A percentile compares a stretch with the other conserved stretches of the same genome.
Evolutionary conservation across 345 rosid species (phyloP).

Genomic region (Diplotaxis tenuifolia): DNA sequence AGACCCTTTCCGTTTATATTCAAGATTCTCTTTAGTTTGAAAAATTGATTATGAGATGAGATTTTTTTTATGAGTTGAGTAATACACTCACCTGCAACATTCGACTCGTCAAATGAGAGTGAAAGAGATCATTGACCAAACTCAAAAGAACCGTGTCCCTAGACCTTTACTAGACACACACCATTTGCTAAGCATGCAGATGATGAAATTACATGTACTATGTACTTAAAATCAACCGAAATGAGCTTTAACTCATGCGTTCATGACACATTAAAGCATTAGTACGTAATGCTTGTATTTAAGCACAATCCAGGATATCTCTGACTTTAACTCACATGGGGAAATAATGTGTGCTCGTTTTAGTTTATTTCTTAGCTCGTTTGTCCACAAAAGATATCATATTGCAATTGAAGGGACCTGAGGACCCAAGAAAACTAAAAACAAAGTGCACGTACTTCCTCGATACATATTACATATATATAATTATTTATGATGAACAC

Average conservation of each 20-base stretch:
- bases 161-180: neutral
- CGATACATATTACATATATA: neutral
- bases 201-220: neutral
- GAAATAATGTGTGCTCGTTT: constrained; percentile 15
- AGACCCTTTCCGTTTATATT: neutral
- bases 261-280: too few species aligned
- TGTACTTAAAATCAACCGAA: neutral
- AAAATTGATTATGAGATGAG: neutral
- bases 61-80: neutral
- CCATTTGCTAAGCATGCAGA: too few species aligned
- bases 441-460: constrained; percentile 18
- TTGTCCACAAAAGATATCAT: constrained; percentile 15
- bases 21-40: neutral
- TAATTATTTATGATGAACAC: constrained; percentile 7
- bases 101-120: neutral
- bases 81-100: neutral
- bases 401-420: constrained; percentile 10
- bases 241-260: neutral
- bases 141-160: neutral
- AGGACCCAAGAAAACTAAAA: constrained; percentile 10
- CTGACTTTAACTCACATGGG: constrained; percentile 11
- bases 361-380: neutral
- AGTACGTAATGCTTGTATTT: too few species aligned
- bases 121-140: neutral
- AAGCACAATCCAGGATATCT: too few species aligned